Conservation (phyloP, 1,284 basidiomycete species). For the Cutaneotrichosporon cavernicola region DNA sequence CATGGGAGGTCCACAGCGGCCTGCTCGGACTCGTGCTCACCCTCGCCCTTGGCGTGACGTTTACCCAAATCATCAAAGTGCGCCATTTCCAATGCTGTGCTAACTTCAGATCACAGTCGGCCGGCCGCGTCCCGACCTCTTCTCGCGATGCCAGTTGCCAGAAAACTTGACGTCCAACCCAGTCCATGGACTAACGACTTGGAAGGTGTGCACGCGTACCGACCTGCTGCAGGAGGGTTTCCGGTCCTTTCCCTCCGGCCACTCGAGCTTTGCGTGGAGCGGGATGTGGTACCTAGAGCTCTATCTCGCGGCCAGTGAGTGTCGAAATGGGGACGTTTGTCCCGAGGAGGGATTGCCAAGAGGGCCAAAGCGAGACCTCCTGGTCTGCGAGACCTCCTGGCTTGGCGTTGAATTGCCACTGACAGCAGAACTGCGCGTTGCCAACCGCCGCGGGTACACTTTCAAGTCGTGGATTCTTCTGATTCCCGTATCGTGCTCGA, state of each 20-base stretch:
- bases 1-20: conserved; percentile 85
- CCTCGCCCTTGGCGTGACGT: conserved; percentile 55
- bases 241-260: conserved; percentile 88
- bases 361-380: not conserved
- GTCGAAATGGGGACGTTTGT: no score
- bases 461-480: conserved; percentile 84
- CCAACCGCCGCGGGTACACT: conserved; percentile 74
- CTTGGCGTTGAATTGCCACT: conserved; percentile 32
- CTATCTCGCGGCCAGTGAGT: conserved; percentile 57
- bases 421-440: conserved; percentile 78
- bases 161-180: conserved; percentile 63
- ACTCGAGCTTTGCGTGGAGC: conserved; percentile 63
- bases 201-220: conserved; percentile 73
- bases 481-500: conserved; percentile 72
- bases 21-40: conserved; percentile 61
- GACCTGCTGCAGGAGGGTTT: conserved; percentile 80
- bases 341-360: not conserved
- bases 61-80: conserved; percentile 79
- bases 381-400: not conserved
- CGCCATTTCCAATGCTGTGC: conserved; percentile 5
- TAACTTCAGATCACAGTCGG: conserved; percentile 63
- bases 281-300: conserved; percentile 52
- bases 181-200: conserved; percentile 69
- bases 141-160: conserved; percentile 79
- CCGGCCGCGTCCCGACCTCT: conserved; percentile 79